Evolutionary conservation across 164 flowering plant genomes (phyloP), one percentile per base, ranked within the genome.

Genomic region (Saururus chinensis): DNA sequence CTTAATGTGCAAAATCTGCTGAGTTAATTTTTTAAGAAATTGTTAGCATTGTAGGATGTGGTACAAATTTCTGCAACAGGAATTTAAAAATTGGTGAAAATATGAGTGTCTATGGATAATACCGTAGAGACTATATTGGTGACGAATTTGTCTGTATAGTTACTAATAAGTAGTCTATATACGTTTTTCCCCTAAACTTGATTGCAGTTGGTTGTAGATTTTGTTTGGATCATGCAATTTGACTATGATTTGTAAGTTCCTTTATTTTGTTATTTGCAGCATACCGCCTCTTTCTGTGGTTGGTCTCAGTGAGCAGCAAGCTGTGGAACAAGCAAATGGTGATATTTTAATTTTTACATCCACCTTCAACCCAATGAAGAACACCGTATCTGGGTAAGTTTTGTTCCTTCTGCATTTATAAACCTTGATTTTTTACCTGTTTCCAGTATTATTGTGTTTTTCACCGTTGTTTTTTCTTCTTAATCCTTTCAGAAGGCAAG

Each of bases 271-370:
- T 23, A 30, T 71, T 74, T 62, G 71, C 84, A 93, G 99, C 78
- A 87, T 90, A 64, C 99, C 97, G 10, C 92, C 99, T 59, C 96
- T 93, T 25, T 87, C 99, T 73, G 91, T 87, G 3, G 97, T 90
- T 62, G 99, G 99, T 54, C 84, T 88, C 53, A 90, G 87, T 53
- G 99, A 93, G 71, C 85, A 90, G 57, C 72, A 87, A 61, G 99
- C 99, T 56, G 58, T 87, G 57, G 87, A 88, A 71, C 80, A 88
- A 80, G 83, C 82, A 60, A 79, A 82, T 23, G 84, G 93, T 57
- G 99, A 93, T 60, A 57, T 84, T 62, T 67, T 80, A 74, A 75
- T 93, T 61, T 93, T 78, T 78, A 93, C 97, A 51, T 89, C 98
- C 57, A 59, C 88, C 19, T 93, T 93, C 80, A 93, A 82, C 69